A percentile compares a stretch with the other conserved stretches of the same genome.
phyloP scores from a whole-genome alignment of 345 rosid species.

The Heritiera fomes region DNA sequence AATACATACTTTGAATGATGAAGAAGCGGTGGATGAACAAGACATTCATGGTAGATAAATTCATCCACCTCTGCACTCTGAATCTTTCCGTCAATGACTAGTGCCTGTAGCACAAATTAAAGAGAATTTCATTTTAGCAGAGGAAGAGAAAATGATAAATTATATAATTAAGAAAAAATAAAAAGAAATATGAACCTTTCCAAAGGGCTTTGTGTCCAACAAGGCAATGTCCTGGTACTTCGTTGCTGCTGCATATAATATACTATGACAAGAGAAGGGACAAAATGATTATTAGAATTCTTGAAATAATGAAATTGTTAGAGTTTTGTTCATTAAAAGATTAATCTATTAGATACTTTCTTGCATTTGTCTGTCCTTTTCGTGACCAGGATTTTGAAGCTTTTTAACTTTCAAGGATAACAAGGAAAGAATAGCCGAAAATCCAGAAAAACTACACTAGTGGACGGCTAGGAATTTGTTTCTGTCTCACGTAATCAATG shows the following conservation, averaged over 20 bases:
- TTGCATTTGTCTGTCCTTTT: not conserved
- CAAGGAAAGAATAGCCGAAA: not conserved
- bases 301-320: not conserved
- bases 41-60: conserved; percentile 69
- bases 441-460: not conserved
- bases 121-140: no score
- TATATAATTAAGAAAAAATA: no score
- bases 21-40: conserved; percentile 63
- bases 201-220: conserved; percentile 64
- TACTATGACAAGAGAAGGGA: conserved; percentile 35
- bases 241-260: conserved; percentile 55
- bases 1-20: conserved; percentile 46
- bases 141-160: not conserved
- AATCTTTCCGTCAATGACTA: conserved; percentile 70
- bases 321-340: conserved; percentile 2
- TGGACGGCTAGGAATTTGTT: not conserved
- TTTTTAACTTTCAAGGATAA: no score
- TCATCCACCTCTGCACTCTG: conserved; percentile 78
- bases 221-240: conserved; percentile 62
- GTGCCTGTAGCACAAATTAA: conserved; percentile 33
- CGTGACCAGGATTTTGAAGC: not conserved
- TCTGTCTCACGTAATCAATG: not conserved
- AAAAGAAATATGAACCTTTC: conserved; percentile 34
- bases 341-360: not conserved
- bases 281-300: not conserved